Evolutionary conservation across 1,284 basidiomycete species (phyloP), one percentile per base, ranked within the genome.

Genomic region (Pterulicium gracile): DNA sequence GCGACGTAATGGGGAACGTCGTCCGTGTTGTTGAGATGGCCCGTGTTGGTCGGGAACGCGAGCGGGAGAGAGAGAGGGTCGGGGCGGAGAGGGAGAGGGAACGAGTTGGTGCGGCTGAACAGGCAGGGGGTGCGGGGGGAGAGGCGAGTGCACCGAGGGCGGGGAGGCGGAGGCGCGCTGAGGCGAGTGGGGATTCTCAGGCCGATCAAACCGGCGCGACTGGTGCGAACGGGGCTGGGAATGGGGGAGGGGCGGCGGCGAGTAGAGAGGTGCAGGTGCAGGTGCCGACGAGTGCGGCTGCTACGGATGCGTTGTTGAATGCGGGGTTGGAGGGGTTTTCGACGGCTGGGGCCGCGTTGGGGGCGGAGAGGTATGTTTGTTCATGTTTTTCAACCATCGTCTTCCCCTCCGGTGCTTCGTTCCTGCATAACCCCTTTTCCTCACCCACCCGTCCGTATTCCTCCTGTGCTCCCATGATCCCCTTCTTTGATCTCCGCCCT

Each of bases 361-460:
- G 90, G 66, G 88, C 88, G 18, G 93, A 96, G 58, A 67, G 88
- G 53, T 93, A 94, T 62, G n/a, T n/a, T n/a, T n/a, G n/a, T n/a
- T n/a, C n/a, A n/a, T n/a, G n/a, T n/a, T n/a, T n/a, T n/a, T n/a
- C n/a, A n/a, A n/a, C n/a, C n/a, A n/a, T n/a, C n/a, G n/a, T n/a
- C n/a, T n/a, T n/a, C n/a, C n/a, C n/a, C n/a, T n/a, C n/a, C n/a
- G n/a, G n/a, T n/a, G n/a, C n/a, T n/a, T n/a, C n/a, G n/a, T n/a
- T n/a, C n/a, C n/a, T n/a, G n/a, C n/a, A n/a, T n/a, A n/a, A n/a
- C n/a, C n/a, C n/a, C n/a, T n/a, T n/a, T n/a, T n/a, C n/a, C n/a
- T n/a, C n/a, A n/a, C n/a, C n/a, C n/a, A n/a, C n/a, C n/a, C n/a
- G n/a, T n/a, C n/a, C n/a, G n/a, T n/a, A n/a, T n/a, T n/a, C n/a